Conservation (phyloP, 345 rosid species). For the Isatis tinctoria region DNA sequence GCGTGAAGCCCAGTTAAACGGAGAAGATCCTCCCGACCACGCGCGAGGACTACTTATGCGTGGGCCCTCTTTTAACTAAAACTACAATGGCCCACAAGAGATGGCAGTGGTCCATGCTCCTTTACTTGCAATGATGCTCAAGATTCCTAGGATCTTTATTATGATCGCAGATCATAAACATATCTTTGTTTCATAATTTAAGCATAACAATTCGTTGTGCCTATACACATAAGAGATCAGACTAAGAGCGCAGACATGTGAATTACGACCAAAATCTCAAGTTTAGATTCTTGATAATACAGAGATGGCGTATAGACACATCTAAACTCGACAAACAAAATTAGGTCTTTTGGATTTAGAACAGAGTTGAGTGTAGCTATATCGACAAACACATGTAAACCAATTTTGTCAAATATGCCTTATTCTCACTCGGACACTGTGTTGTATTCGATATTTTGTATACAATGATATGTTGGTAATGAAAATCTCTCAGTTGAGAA, state of each 20-base stretch:
- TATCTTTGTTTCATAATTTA: conserved; percentile 1
- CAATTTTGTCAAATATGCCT: too few relatives aligned
- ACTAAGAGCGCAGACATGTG: not conserved
- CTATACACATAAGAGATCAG: not conserved
- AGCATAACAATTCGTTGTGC: not conserved
- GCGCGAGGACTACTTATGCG: conserved; percentile 24
- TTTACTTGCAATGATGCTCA: conserved; percentile 21
- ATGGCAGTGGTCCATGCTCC: conserved; percentile 11
- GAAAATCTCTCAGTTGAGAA: too few relatives aligned
- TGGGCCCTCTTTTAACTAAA: conserved; percentile 23
- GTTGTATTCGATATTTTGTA: too few relatives aligned
- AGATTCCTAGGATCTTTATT: conserved; percentile 29
- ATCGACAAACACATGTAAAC: too few relatives aligned
- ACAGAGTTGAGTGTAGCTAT: too few relatives aligned
- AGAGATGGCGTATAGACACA: not conserved
- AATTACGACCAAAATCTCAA: not conserved
- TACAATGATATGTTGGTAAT: too few relatives aligned
- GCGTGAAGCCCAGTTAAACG: conserved; percentile 19
- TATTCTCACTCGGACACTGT: too few relatives aligned
- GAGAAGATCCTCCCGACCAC: conserved; percentile 28
- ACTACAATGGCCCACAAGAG: conserved; percentile 15
- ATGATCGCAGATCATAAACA: conserved; percentile 14
- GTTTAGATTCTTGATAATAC: not conserved
- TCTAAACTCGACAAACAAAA: not conserved
- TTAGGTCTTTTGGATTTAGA: too few relatives aligned